Base-by-base conservation (phyloP, 805 yeast genomes). In the Peterozyma xylosa region DNA sequence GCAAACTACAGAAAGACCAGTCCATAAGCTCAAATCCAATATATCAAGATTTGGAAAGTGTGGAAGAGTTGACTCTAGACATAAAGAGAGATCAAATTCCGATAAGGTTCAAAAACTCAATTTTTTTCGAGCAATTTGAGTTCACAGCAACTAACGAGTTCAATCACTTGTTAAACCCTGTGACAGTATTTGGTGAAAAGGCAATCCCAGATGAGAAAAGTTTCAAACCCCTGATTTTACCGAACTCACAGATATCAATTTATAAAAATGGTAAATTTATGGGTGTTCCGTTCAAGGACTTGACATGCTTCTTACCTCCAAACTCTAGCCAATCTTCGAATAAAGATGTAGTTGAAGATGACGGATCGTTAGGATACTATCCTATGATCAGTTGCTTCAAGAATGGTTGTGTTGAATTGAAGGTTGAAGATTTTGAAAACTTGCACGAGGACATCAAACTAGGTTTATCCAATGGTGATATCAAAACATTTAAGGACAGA, bases 331-430 rank as follows among this genome's bases (percentile, higher is more conserved):
- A 73, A 38, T 66, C 65, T 38, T 65, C 64, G 43, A 64, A 65
- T 48, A 58, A 39, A 65, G 43, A 43, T 9, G 48, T 54, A 52
- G 69, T 57, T 55, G 76, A 53, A 11, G 95, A 93, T 58, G 96
- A 93, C 57, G 96, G 96, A 0, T 67, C 78, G 37, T 63, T 88
- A 43, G 99, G 98, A 0, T 93, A 93, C 58, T 93, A 81, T 62
- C 98, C 99, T 1, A 86, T 89, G 67, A 71, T 87, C 32, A 85
- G 96, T 43, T 85, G 84, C 21, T 93, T 78, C 57, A 78, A 78
- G 50, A 83, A 83, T 2, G 98, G 98, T 0, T 66, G 74, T 9
- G 95, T 86, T 5, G 67, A 74, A 47, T 59, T 91, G 45, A 80
- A 85, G 49, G 70, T 87, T 2, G 85, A 89, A 0, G 68, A 78